These are phyloP conservation scores for Rhizoclosmatium sp. DNA, from an alignment of 192 early-diverging fungal genomes.

Conservation along the genomic window DNA sequence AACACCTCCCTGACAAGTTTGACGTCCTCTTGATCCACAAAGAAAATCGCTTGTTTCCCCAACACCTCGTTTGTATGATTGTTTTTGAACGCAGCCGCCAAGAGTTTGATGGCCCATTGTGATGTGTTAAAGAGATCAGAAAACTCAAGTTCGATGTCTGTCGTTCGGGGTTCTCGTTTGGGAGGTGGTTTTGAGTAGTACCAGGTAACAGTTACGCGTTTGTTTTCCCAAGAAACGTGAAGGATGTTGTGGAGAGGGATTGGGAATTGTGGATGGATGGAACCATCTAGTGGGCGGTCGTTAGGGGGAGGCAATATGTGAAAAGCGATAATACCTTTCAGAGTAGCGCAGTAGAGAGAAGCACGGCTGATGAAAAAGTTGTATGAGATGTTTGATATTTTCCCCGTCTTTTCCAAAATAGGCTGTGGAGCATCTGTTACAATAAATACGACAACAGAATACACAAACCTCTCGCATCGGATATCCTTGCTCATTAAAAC, in stretches of 20 bases:
- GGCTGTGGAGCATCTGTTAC: slow-evolving; percentile 9
- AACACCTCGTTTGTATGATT: slow-evolving; percentile 24
- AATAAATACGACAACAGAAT: not conserved
- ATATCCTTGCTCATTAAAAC: slow-evolving; percentile 26
- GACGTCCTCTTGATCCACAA: slow-evolving; percentile 25
- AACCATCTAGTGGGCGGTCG: not conserved
- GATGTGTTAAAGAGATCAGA: slow-evolving; percentile 21
- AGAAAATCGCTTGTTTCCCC: slow-evolving; percentile 31
- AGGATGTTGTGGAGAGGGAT: slow-evolving; percentile 24
- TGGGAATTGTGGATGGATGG: slow-evolving; percentile 18
- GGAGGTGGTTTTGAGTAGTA: slow-evolving; percentile 1
- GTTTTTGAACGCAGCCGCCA: slow-evolving; percentile 3
- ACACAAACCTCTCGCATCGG: slow-evolving; percentile 13
- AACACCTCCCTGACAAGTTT: slow-evolving; percentile 4
- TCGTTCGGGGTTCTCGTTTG: slow-evolving; percentile 15
- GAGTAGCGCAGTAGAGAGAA: slow-evolving; percentile 7
- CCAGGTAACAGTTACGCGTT: slow-evolving; percentile 23
- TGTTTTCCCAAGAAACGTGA: slow-evolving; percentile 28
- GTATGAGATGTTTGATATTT: not conserved
- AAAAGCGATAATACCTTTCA: slow-evolving; percentile 5
- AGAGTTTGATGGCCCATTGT: slow-evolving; percentile 30
- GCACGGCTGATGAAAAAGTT: slow-evolving; percentile 36
- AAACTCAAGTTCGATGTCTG: slow-evolving; percentile 26
- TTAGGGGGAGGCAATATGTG: not conserved
- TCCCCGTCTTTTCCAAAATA: slow-evolving; percentile 25